Conservation (phyloP, 108 stramenopile species). For the Nitzschia palea region DNA sequence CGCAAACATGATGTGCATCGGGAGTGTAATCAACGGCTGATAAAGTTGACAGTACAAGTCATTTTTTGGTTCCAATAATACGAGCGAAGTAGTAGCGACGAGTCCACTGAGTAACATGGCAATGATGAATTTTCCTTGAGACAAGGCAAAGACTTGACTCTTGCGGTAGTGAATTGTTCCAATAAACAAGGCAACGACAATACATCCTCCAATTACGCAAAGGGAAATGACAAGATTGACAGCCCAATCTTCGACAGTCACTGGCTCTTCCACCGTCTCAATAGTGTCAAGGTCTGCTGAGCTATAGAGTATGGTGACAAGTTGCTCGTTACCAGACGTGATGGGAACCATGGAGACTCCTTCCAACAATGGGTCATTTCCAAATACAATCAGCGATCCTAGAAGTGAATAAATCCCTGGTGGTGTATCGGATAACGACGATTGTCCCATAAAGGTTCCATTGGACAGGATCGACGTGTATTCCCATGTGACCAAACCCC, state of each 20-base stretch:
- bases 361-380: background rate
- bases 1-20: slow-evolving; percentile 23
- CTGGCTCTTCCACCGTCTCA: background rate
- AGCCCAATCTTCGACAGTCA: background rate
- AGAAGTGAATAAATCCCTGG: background rate
- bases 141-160: slow-evolving; percentile 19
- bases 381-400: background rate
- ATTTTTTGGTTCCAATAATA: slow-evolving; percentile 18
- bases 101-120: slow-evolving; percentile 16
- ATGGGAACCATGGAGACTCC: background rate
- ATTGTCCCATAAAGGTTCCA: background rate
- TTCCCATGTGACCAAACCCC: background rate
- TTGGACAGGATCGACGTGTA: background rate
- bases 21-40: slow-evolving; percentile 14
- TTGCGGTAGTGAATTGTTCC: slow-evolving; percentile 1
- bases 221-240: slow-evolving; percentile 2
- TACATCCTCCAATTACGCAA: slow-evolving; percentile 5
- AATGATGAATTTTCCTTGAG: slow-evolving; percentile 25
- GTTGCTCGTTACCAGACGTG: background rate
- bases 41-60: slow-evolving; percentile 15
- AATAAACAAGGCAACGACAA: slow-evolving; percentile 13
- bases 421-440: background rate
- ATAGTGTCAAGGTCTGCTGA: background rate
- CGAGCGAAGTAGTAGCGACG: slow-evolving; percentile 14
- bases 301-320: background rate